phyloP scores from a whole-genome alignment of 2,329 filamentous ascomycete genomes.

The Epichloe gansuensis region DNA sequence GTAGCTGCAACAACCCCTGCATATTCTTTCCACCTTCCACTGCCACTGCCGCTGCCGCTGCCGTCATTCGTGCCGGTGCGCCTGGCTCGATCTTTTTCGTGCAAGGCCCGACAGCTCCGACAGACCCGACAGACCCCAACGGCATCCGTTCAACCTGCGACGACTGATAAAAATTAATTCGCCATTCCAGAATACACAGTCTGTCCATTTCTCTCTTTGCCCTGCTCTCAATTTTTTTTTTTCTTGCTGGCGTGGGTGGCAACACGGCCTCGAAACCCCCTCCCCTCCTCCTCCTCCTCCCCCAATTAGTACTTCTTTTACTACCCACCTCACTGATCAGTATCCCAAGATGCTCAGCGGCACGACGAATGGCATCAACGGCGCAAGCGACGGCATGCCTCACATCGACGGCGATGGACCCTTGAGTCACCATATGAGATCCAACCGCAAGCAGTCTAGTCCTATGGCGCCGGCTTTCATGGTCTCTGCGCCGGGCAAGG shows the following conservation, averaged over 20 bases:
- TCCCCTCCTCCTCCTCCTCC: too few species aligned
- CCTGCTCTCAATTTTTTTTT: background rate
- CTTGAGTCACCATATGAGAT: slow-evolving; percentile 24
- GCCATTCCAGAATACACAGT: background rate
- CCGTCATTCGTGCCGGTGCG: background rate
- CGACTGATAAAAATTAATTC: background rate
- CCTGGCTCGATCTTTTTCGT: background rate
- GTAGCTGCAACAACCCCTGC: too few species aligned
- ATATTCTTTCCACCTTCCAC: too few species aligned
- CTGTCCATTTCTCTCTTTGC: background rate
- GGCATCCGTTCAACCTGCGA: background rate
- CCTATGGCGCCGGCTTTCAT: slow-evolving; percentile 83
- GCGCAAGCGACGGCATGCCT: slow-evolving; percentile 14
- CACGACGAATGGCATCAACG: slow-evolving; percentile 14
- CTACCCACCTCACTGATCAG: background rate
- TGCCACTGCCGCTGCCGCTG: too few species aligned
- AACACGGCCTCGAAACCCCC: too few species aligned
- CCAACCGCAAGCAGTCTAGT: slow-evolving; percentile 45
- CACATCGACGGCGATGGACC: slow-evolving; percentile 25
- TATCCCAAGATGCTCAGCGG: slow-evolving; percentile 10
- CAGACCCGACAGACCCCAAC: background rate
- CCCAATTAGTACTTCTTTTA: background rate
- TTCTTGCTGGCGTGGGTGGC: background rate
- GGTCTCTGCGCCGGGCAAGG: slow-evolving; percentile 95
- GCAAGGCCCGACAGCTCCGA: background rate